Percentiles rank a stretch among this genome's conserved stretches.
These are phyloP conservation scores for Avicennia marina DNA, from an alignment of 257 asterid genomes.

Conservation along the genomic window DNA sequence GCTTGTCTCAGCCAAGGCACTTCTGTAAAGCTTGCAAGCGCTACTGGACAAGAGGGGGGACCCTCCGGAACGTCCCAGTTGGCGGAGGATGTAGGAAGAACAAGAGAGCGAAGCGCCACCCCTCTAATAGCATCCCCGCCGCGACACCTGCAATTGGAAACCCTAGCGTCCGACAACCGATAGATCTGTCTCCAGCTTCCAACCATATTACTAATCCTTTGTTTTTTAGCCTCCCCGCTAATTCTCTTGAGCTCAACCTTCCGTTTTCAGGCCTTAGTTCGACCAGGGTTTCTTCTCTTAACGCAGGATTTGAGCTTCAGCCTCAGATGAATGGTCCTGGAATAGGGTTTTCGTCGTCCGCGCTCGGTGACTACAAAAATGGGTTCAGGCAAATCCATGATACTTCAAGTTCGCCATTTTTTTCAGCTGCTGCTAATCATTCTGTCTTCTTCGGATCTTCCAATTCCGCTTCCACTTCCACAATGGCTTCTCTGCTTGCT, in stretches of 20 bases:
- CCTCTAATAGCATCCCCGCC: too few species aligned
- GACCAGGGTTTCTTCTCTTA: constrained; percentile 23
- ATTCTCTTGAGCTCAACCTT: constrained; percentile 29
- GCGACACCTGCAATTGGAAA: constrained; percentile 5
- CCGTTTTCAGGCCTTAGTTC: constrained; percentile 30
- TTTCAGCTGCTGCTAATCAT: constrained; percentile 2
- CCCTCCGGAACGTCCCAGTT: constrained; percentile 57
- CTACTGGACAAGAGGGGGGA: constrained; percentile 57
- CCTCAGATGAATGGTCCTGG: constrained; percentile 32
- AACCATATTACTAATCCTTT: constrained; percentile 9
- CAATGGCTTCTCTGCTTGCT: constrained; percentile 35
- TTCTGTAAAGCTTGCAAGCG: constrained; percentile 62
- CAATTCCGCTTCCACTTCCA: constrained; percentile 13
- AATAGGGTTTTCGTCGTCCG: constrained; percentile 44
- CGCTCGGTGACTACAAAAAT: constrained; percentile 12
- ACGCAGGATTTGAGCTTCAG: constrained; percentile 24
- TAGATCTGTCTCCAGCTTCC: constrained; percentile 22
- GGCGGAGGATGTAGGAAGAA: constrained; percentile 56
- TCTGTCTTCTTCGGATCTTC: constrained; percentile 32
- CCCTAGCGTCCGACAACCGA: constrained; percentile 8
- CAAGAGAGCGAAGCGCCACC: constrained; percentile 34
- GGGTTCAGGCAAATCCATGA: constrained; percentile 29
- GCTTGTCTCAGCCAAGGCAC: constrained; percentile 56
- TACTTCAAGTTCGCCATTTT: neutral
- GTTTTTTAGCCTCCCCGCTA: constrained; percentile 18